These are phyloP conservation scores for Leucaena leucocephala DNA, from an alignment of 306 rosid species.

Conservation along the genomic window DNA sequence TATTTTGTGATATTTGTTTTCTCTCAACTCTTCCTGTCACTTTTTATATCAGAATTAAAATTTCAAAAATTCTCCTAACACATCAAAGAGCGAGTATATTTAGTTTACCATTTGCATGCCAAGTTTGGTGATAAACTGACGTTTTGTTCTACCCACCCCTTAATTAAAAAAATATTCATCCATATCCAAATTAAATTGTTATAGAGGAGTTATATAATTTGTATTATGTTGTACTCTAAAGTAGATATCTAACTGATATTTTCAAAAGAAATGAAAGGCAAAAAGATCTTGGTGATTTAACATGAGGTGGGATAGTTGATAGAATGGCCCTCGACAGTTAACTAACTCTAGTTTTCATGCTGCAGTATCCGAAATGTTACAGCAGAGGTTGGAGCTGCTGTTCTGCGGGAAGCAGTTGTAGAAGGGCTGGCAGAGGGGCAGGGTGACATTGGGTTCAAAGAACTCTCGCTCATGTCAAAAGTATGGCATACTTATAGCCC, in stretches of 20 bases:
- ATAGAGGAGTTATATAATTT: neutral
- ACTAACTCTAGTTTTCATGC: conserved; percentile 18
- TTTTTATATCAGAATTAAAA: neutral
- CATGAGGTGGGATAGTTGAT: conserved; percentile 20
- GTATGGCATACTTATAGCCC: conserved; percentile 52
- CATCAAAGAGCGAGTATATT: conserved; percentile 2
- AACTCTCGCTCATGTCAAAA: conserved; percentile 71
- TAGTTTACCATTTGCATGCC: conserved; percentile 27
- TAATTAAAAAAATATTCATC: neutral
- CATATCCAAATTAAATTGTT: conserved; percentile 1
- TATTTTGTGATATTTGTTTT: conserved; percentile 19
- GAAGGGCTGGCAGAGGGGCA: conserved; percentile 87
- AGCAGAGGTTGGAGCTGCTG: conserved; percentile 94
- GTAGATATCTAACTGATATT: neutral
- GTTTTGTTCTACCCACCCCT: neutral
- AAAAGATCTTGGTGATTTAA: conserved; percentile 11
- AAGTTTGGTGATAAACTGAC: conserved; percentile 6
- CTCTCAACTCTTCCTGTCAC: neutral
- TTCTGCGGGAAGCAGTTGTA: conserved; percentile 70
- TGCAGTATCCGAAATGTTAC: conserved; percentile 83
- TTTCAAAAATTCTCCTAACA: neutral
- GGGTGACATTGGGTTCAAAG: conserved; percentile 63
- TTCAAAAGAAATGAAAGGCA: neutral
- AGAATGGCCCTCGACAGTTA: conserved; percentile 28
- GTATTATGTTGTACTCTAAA: neutral